These are phyloP conservation scores for Hydrangea macrophylla DNA, from an alignment of 148 eudicot genomes.

Conservation along the genomic window DNA sequence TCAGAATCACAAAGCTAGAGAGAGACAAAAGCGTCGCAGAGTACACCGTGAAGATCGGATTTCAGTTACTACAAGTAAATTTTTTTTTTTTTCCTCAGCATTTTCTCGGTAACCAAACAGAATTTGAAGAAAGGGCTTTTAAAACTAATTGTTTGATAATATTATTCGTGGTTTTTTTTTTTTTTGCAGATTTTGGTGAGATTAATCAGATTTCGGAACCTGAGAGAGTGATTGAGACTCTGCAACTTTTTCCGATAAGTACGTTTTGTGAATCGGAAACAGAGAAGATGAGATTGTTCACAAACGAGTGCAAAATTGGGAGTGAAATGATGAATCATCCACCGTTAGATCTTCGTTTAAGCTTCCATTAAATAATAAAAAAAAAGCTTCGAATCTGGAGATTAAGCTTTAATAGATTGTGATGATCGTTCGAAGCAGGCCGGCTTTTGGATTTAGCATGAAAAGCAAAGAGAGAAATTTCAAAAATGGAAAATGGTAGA, in stretches of 20 bases:
- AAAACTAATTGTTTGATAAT: neutral
- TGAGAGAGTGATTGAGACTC: conserved; percentile 63
- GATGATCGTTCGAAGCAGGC: neutral
- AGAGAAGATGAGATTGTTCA: conserved; percentile 36
- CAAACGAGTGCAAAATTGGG: conserved; percentile 47
- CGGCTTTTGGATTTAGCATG: conserved; percentile 7
- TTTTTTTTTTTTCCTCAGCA: no score
- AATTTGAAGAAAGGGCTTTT: no score
- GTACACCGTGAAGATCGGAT: conserved; percentile 27
- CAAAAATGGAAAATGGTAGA: neutral
- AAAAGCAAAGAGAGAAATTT: neutral
- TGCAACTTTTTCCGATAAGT: conserved; percentile 82
- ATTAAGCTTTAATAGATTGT: neutral
- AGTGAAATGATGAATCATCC: conserved; percentile 49
- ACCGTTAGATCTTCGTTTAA: conserved; percentile 76
- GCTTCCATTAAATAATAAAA: conserved; percentile 47
- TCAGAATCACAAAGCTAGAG: conserved; percentile 94
- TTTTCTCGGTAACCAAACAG: conserved; percentile 1
- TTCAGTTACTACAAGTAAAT: conserved; percentile 29
- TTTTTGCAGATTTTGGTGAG: conserved; percentile 44
- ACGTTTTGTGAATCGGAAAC: conserved; percentile 43
- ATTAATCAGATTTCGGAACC: conserved; percentile 43
- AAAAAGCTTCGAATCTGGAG: neutral
- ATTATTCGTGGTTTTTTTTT: neutral
- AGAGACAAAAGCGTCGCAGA: conserved; percentile 87